phyloP scores from a whole-genome alignment of 2,329 filamentous ascomycete genomes.

The Aspergillus proliferans region DNA sequence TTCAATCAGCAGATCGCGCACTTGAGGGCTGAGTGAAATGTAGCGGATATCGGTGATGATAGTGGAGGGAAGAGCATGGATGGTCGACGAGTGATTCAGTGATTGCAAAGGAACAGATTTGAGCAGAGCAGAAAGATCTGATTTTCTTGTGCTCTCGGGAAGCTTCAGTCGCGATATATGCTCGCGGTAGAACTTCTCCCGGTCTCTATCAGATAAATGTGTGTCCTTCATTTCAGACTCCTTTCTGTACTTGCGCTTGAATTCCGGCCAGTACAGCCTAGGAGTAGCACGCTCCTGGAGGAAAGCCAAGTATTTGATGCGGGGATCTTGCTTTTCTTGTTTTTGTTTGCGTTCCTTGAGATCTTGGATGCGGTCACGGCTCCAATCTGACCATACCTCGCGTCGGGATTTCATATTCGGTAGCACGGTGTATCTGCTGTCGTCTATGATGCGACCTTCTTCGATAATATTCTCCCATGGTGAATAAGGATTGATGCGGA shows the following conservation, averaged over 20 bases:
- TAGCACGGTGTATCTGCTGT: slow-evolving; percentile 78
- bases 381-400: slow-evolving; percentile 81
- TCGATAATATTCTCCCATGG: slow-evolving; percentile 88
- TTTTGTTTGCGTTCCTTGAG: slow-evolving; percentile 66
- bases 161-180: slow-evolving; percentile 41
- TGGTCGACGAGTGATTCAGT: slow-evolving; percentile 35
- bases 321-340: slow-evolving; percentile 75
- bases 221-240: slow-evolving; percentile 63
- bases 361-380: slow-evolving; percentile 64
- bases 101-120: slow-evolving; percentile 37
- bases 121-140: slow-evolving; percentile 40
- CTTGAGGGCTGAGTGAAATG: slow-evolving; percentile 34
- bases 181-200: slow-evolving; percentile 45
- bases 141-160: slow-evolving; percentile 41
- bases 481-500: slow-evolving; percentile 74
- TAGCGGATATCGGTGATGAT: slow-evolving; percentile 41
- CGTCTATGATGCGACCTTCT: slow-evolving; percentile 73
- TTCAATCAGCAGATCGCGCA: slow-evolving; percentile 37
- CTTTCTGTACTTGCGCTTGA: slow-evolving; percentile 82
- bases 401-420: slow-evolving; percentile 73
- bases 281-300: slow-evolving; percentile 75
- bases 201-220: slow-evolving; percentile 42
- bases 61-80: slow-evolving; percentile 34
- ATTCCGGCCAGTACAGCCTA: slow-evolving; percentile 96
- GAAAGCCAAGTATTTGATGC: slow-evolving; percentile 74